phyloP scores from a whole-genome alignment of 768 basidiomycete genomes.

The Chalciporus chontae region DNA sequence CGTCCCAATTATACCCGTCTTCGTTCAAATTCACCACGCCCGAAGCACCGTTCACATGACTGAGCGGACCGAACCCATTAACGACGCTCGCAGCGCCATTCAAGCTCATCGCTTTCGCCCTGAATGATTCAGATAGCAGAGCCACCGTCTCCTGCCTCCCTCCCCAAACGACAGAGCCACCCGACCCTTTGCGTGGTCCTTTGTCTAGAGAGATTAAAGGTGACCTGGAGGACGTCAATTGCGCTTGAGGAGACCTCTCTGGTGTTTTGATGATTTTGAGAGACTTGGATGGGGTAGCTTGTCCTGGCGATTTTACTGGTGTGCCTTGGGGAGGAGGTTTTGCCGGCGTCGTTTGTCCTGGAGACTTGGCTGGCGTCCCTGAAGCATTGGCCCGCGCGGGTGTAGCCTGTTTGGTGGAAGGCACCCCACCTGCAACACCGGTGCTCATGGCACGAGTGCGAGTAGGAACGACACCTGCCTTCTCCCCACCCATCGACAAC shows the following conservation, averaged over 20 bases:
- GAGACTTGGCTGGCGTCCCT: conserved; percentile 15
- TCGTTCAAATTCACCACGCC: conserved; percentile 20
- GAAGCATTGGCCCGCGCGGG: conserved; percentile 12
- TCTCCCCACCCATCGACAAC: conserved; percentile 22
- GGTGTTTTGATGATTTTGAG: conserved; percentile 20
- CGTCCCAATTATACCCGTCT: conserved; percentile 24
- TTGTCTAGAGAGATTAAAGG: conserved; percentile 16
- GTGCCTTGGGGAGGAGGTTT: conserved; percentile 16
- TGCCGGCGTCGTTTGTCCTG: conserved; percentile 17
- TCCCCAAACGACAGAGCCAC: conserved; percentile 16
- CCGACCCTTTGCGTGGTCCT: conserved; percentile 18
- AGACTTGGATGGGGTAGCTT: conserved; percentile 23
- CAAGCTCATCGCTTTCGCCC: conserved; percentile 6
- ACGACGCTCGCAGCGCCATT: conserved; percentile 19
- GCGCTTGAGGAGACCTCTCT: conserved; percentile 17
- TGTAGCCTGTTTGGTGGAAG: conserved; percentile 13
- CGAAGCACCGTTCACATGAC: conserved; percentile 22
- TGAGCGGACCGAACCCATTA: conserved; percentile 17
- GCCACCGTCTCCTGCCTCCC: conserved; percentile 15
- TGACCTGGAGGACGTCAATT: conserved; percentile 19
- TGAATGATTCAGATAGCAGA: conserved; percentile 17
- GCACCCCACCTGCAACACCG: conserved; percentile 1
- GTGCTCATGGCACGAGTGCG: conserved; percentile 19
- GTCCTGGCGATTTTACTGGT: conserved; percentile 20
- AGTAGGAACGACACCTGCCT: neutral